Evolutionary conservation across 108 stramenopile genomes (phyloP).

Genomic region (Skeletonema costatum): DNA sequence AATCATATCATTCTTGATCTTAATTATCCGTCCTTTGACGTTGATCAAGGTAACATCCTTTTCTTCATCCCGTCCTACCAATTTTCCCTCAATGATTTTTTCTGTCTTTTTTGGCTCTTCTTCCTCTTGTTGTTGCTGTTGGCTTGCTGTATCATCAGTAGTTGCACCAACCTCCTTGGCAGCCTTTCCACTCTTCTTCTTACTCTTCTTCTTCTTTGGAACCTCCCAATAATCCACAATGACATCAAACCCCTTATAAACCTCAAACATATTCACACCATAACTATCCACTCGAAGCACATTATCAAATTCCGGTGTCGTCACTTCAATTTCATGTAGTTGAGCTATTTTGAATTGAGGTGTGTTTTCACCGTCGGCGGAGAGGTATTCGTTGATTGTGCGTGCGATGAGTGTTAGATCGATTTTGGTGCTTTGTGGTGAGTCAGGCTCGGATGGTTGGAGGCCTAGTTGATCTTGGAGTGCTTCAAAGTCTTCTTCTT

Average conservation of each 20-base stretch:
- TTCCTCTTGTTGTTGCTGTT: conserved; percentile 38
- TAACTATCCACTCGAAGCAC: conserved; percentile 10
- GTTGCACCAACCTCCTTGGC: neutral
- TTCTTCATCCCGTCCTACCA: conserved; percentile 60
- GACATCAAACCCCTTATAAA: conserved; percentile 82
- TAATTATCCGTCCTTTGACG: conserved; percentile 75
- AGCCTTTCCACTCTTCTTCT: conserved; percentile 18
- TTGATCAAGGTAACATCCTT: conserved; percentile 57
- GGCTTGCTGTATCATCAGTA: conserved; percentile 33
- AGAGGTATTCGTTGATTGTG: conserved; percentile 65
- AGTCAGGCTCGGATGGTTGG: neutral
- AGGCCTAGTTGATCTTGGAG: neutral
- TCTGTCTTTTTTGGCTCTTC: conserved; percentile 37
- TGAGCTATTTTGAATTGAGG: conserved; percentile 56
- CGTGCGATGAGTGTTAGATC: conserved; percentile 59
- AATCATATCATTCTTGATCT: conserved; percentile 65
- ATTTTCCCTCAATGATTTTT: conserved; percentile 58
- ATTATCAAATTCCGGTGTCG: conserved; percentile 57
- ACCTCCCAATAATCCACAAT: conserved; percentile 57
- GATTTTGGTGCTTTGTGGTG: conserved; percentile 11
- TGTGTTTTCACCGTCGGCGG: conserved; percentile 32
- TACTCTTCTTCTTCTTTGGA: conserved; percentile 48
- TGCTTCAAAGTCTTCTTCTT: conserved; percentile 9
- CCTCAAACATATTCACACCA: conserved; percentile 56
- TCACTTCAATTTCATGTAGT: conserved; percentile 75